Evolutionary conservation across 129 eudicot genomes (phyloP), one percentile per base, ranked within the genome.

Genomic region (Flaveria brownii): DNA sequence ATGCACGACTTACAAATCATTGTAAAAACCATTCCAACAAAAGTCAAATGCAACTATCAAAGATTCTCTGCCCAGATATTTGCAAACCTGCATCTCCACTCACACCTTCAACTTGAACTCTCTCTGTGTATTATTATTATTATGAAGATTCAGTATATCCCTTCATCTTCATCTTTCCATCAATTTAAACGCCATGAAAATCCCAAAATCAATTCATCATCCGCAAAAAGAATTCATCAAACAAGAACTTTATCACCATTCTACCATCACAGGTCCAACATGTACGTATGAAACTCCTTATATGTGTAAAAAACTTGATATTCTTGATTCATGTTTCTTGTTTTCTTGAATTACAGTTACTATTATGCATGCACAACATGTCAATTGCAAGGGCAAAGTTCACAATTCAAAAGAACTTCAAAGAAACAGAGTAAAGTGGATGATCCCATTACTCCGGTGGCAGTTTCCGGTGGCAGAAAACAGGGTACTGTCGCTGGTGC

Each of bases 401-500:
- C 78, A 76, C 60, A 63, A 68, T 18, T 73, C n/a, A 80, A 51
- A 54, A 14, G 11, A 67, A 47, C 4, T 59, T 78, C 63, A 81
- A 86, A 75, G 82, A 82, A 77, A 52, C 73, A 54, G 75, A 81
- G 74, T 79, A 66, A 70, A 71, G 47, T 81, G 82, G 80, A 78
- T 74, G 82, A 78, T 70, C 45, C 15, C 62, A 22, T 54, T 46
- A 6, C 51, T 57, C 61, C 69, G 57, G n/a, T 57, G 77, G 82
- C 70, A 28, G 47, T 41, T 73, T 75, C 80, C 6, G 77, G 76
- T 47, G 41, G 13, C 50, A 54, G 70, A 66, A 84, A 85, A 82
- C 86, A 85, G 78, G 96, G 98, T 2, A 74, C 85, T 1, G 54
- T 92, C 9, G 89, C 87, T 9, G 98, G 98, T 60, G 98, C 98